These are phyloP conservation scores for Lepidium sativum DNA, from an alignment of 345 rosid genomes.

Conservation along the genomic window DNA sequence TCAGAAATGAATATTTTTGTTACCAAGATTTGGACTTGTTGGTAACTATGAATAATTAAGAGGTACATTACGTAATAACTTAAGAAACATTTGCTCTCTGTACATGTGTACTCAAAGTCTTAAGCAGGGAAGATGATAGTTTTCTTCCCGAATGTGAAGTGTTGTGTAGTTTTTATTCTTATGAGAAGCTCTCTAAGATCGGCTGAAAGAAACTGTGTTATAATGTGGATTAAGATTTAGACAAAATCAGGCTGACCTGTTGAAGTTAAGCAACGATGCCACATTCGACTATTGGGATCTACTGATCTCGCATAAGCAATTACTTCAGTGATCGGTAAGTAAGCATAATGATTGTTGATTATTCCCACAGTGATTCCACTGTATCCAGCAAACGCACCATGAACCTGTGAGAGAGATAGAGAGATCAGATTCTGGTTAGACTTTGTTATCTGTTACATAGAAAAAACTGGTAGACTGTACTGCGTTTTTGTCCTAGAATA, in stretches of 20 bases:
- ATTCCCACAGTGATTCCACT: constrained; percentile 91
- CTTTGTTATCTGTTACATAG: no score
- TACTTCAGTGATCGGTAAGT: constrained; percentile 92
- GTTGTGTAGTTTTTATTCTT: neutral
- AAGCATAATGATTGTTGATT: constrained; percentile 92
- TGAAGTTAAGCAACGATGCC: constrained; percentile 98
- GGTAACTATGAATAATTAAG: neutral
- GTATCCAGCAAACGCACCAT: constrained; percentile 95
- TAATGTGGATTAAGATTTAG: constrained; percentile 8
- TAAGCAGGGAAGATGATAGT: neutral
- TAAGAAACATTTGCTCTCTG: neutral
- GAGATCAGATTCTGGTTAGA: no score
- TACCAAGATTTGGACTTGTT: neutral
- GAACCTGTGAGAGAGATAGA: constrained; percentile 35
- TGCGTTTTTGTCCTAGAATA: constrained; percentile 98
- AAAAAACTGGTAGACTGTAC: constrained; percentile 33
- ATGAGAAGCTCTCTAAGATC: constrained; percentile 6
- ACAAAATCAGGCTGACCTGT: constrained; percentile 96
- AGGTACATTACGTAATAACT: neutral
- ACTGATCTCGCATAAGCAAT: constrained; percentile 77
- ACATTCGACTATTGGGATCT: constrained; percentile 95
- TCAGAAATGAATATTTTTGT: neutral
- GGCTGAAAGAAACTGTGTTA: neutral
- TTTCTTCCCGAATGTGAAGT: neutral
- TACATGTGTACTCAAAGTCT: neutral